Evolutionary conservation across 805 yeast species (phyloP).

Genomic region (Suhomyces prunicola): DNA sequence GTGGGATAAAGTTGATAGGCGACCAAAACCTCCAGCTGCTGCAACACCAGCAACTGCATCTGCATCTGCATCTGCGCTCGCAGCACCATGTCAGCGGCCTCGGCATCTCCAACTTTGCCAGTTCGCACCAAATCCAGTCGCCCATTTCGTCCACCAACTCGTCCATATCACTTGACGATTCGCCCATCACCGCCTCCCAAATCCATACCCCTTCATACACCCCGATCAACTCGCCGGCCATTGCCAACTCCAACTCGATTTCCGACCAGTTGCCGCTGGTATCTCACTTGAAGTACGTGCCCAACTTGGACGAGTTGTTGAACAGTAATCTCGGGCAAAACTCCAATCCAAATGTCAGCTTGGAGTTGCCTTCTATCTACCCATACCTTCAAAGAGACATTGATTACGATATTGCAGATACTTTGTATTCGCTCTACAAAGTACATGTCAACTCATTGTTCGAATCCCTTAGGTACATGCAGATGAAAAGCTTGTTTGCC

Average conservation of each 20-base stretch:
- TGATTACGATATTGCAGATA: conserved; percentile 58
- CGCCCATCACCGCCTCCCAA: conserved; percentile 16
- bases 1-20: conserved; percentile 57
- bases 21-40: conserved; percentile 26
- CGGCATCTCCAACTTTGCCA: conserved; percentile 1
- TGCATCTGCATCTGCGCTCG: conserved; percentile 5
- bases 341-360: conserved; percentile 12
- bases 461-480: conserved; percentile 66
- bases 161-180: conserved; percentile 13
- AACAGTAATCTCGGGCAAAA: conserved; percentile 1
- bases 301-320: conserved; percentile 21
- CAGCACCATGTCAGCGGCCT: conserved; percentile 3
- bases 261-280: conserved; percentile 16
- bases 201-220: conserved; percentile 15
- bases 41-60: conserved; percentile 10
- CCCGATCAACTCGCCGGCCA: conserved; percentile 16
- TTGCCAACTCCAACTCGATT: conserved; percentile 15
- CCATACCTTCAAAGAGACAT: conserved; percentile 42
- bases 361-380: conserved; percentile 38
- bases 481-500: conserved; percentile 56
- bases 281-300: conserved; percentile 26
- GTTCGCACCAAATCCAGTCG: conserved; percentile 7
- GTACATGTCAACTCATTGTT: conserved; percentile 63
- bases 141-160: conserved; percentile 14
- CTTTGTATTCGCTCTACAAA: conserved; percentile 59